Evolutionary conservation across 345 rosid genomes (phyloP), one percentile per base, ranked within the genome.

Genomic region (Laguncularia racemosa): DNA sequence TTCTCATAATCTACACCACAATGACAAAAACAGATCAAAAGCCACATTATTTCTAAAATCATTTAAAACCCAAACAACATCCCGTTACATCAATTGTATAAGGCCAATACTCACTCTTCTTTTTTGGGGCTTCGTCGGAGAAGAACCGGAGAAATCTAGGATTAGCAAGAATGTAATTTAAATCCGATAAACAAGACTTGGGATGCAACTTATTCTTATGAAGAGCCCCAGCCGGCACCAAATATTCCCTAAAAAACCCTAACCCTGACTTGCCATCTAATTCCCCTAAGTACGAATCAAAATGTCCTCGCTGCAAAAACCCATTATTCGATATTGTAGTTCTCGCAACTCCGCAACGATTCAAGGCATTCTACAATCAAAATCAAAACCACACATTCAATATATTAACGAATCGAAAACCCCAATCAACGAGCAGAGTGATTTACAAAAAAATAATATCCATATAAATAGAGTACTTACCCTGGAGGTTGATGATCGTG

Each of bases 1-100:
- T 82, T 89, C 75, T 87, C 97, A 73, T 82, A 87, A 75, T 93
- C 99, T 90, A 78, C 70, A 69, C 56, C 14, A 17, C 38, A 38
- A 53, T 7, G 16, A 21, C 3, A 33, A 50, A 15, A 45, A 15
- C 14, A 38, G 1, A 43, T 52, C 44, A 16, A 33, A 8, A 50
- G 38, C 3, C 19, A 19, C n/a, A 14, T 13, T 20, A n/a, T 55
- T 23, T 14, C 55, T 14, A 16, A 20, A 57, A 51, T 16, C 45
- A 21, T n/a, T 48, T 20, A 57, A 17, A 20, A 46, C 38, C 40
- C 47, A 40, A 21, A 53, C 44, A 47, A 48, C 57, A 38, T 18
- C 12, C 20, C 46, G 0, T 48, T 20, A 43, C 15, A 11, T 21
- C 50, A 26, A 58, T 45, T 50, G 20, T 55, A 54, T 20, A 20